Evolutionary conservation across 2,329 filamentous ascomycete species (phyloP), one percentile per base, ranked within the genome.

Genomic region (Trichoderma gracile): DNA sequence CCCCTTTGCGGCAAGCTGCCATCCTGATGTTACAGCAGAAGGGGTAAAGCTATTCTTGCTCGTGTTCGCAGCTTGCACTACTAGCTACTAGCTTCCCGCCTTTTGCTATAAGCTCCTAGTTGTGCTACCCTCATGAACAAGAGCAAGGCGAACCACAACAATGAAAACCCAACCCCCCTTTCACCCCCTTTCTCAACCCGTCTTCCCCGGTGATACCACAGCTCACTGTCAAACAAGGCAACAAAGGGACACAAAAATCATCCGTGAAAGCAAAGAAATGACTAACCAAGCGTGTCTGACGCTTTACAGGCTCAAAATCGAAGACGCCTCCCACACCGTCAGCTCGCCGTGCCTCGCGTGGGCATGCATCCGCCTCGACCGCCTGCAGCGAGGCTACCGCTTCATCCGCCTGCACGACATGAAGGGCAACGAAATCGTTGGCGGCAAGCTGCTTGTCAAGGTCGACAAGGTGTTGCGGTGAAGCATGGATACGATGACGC

Each of bases 311-410:
- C 81, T 87, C 75, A 84, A 81, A 65, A 75, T 87, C 62, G 81
- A 85, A 67, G 81, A 86, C 69, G 79, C 80, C 52, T 76, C 77
- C 42, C 73, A 75, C 45, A 71, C 75, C 58, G 75, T 78, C 52
- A 72, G 73, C 67, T 75, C 73, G 43, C 71, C 76, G 14, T 73
- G 80, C 42, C 76, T 82, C 27, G 82, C 80, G 10, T 87, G 84
- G 84, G 82, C 84, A 27, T 86, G 84, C 70, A 81, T 86, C 70
- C 83, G 85, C 3, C 80, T 87, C 14, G 84, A 86, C 73, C 82
- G 84, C 45, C 78, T 87, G 2, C 80, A 78, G 53, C 75, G 74
- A 53, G 85, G 85, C 19, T 86, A 85, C 73, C 81, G 85, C 50
- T 82, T 85, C 67, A 74, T 87, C 58, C 74, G 77, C 45, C 78